These are phyloP conservation scores for Entomortierella lignicola DNA, from an alignment of 192 early-diverging fungal species.

Conservation along the genomic window DNA sequence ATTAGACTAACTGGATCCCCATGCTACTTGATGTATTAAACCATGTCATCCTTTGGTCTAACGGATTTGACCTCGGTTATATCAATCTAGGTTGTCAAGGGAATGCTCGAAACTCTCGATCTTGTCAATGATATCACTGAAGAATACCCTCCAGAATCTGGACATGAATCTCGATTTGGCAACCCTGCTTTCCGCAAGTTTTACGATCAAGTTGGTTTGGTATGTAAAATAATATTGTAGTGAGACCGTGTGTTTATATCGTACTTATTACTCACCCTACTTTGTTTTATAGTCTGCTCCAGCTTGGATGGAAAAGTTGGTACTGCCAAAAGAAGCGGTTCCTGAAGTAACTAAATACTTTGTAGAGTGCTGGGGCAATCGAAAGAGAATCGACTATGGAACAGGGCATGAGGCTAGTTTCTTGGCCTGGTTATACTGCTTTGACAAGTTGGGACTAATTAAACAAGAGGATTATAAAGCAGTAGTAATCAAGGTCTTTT, in stretches of 20 bases:
- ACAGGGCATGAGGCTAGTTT: slow-evolving; percentile 97
- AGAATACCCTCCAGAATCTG: slow-evolving; percentile 80
- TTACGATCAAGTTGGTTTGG: slow-evolving; percentile 79
- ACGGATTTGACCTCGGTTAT: neutral
- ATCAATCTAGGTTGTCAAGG: slow-evolving; percentile 57
- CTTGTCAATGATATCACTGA: slow-evolving; percentile 66
- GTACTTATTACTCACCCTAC: neutral
- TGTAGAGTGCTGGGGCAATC: slow-evolving; percentile 88
- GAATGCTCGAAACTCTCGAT: slow-evolving; percentile 76
- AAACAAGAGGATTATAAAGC: slow-evolving; percentile 76
- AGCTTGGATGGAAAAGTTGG: slow-evolving; percentile 45
- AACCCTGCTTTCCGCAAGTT: slow-evolving; percentile 95
- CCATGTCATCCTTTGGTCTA: neutral
- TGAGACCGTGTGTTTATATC: neutral
- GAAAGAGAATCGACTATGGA: slow-evolving; percentile 96
- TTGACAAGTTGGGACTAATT: slow-evolving; percentile 79
- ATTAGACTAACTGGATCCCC: no score
- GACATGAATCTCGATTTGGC: slow-evolving; percentile 87
- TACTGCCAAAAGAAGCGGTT: slow-evolving; percentile 50
- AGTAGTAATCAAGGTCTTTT: slow-evolving; percentile 82
- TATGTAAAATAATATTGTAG: slow-evolving; percentile 33
- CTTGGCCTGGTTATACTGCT: slow-evolving; percentile 85
- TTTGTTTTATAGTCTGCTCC: slow-evolving; percentile 36
- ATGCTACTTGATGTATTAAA: no score
- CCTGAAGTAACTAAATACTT: slow-evolving; percentile 80